Conservation (phyloP, 2,329 filamentous ascomycete species). For the Apiospora marii region DNA sequence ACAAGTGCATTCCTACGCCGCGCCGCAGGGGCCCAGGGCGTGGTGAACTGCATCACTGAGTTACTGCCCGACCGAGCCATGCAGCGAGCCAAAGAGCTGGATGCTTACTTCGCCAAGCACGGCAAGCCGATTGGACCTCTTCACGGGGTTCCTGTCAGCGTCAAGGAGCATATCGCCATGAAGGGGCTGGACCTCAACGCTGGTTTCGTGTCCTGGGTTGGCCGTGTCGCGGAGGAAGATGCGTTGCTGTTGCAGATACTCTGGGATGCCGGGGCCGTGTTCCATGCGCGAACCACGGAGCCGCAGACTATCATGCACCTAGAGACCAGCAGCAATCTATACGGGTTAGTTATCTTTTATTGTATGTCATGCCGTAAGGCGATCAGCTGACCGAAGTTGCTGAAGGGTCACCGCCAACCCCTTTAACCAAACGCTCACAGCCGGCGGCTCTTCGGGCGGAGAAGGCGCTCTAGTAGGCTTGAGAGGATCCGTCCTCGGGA, state of each 20-base stretch:
- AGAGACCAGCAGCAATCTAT: slow-evolving; percentile 59
- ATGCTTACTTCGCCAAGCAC: slow-evolving; percentile 33
- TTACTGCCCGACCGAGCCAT: slow-evolving; percentile 36
- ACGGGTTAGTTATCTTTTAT: slow-evolving; percentile 45
- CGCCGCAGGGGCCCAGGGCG: slow-evolving; percentile 60
- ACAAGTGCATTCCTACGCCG: slow-evolving; percentile 62
- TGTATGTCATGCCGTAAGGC: background rate
- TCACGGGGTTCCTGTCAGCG: slow-evolving; percentile 49
- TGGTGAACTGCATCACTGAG: slow-evolving; percentile 43
- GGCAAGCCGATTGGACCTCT: slow-evolving; percentile 37
- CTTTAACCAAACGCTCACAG: slow-evolving; percentile 56
- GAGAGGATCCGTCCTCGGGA: slow-evolving; percentile 59
- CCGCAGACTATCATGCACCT: slow-evolving; percentile 64
- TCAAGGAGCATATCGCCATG: slow-evolving; percentile 61
- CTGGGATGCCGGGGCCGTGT: slow-evolving; percentile 56
- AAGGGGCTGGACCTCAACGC: slow-evolving; percentile 56
- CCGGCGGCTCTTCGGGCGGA: slow-evolving; percentile 63
- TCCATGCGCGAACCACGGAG: slow-evolving; percentile 60
- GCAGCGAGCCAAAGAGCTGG: slow-evolving; percentile 35
- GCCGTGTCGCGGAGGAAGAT: slow-evolving; percentile 52
- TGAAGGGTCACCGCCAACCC: slow-evolving; percentile 60
- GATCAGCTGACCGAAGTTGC: background rate
- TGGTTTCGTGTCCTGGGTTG: slow-evolving; percentile 58
- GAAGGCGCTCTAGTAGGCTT: slow-evolving; percentile 63
- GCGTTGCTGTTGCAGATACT: slow-evolving; percentile 56